Conservation (phyloP, 345 rosid genomes). For the Eucalyptus regnans region DNA sequence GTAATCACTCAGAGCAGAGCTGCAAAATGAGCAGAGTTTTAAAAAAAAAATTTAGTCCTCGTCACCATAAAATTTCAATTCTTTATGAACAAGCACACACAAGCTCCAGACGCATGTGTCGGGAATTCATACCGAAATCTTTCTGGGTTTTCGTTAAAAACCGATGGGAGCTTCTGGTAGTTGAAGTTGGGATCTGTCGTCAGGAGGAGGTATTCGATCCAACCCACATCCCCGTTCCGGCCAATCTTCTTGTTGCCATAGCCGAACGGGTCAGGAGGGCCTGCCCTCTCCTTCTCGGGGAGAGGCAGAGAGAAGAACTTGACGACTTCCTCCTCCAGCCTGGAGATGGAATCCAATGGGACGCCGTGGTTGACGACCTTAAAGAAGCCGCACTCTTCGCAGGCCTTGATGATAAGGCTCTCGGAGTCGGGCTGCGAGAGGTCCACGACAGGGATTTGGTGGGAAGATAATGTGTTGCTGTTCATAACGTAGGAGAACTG, state of each 20-base stretch:
- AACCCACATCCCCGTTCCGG: constrained; percentile 39
- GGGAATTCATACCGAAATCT: constrained; percentile 12
- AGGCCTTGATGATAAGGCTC: constrained; percentile 20
- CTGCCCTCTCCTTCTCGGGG: constrained; percentile 20
- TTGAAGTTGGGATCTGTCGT: constrained; percentile 5
- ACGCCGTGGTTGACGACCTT: constrained; percentile 37
- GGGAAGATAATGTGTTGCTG: background rate
- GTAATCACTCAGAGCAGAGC: constrained; percentile 51
- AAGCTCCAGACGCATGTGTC: background rate
- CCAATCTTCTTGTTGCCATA: constrained; percentile 45
- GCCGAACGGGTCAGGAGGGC: constrained; percentile 31
- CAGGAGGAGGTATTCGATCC: constrained; percentile 40
- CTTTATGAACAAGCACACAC: background rate
- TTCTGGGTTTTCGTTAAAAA: constrained; percentile 3
- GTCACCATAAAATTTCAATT: background rate
- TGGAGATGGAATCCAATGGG: constrained; percentile 15
- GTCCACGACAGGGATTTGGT: constrained; percentile 10
- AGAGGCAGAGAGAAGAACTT: constrained; percentile 21
- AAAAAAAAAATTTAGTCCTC: background rate
- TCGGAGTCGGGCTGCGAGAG: constrained; percentile 16
- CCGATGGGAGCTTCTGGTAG: background rate
- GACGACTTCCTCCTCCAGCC: constrained; percentile 20
- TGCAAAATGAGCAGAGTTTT: background rate
- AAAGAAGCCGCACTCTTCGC: constrained; percentile 43
- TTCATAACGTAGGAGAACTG: background rate